Base-by-base conservation (phyloP, 2,329 filamentous ascomycete species). In the Venturia aucupariae region DNA sequence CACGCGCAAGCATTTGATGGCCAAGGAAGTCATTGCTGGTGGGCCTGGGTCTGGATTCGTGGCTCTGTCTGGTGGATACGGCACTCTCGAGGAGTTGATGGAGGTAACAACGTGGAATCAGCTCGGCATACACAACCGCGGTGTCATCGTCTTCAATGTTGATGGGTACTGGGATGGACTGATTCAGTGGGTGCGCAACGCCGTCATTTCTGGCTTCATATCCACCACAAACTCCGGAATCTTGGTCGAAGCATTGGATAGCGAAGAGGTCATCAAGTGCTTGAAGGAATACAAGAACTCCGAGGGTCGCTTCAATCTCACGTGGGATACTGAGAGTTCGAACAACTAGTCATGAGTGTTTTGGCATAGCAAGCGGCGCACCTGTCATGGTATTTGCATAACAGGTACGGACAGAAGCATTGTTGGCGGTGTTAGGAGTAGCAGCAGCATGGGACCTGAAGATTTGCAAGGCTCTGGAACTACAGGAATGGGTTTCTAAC, bases 101-200 rank as follows among this genome's bases (percentile, higher is more conserved):
- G 90, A 95, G 79, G 86, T 90, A 2, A 87, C 86, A 32, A 95
- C 90, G 13, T 99, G 94, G 92, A 97, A 97, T 76, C 94, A 97
- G 79, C 78, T 99, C 61, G 93, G 94, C 0, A 97, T 99, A 68
- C 94, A 97, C 77, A 82, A 82, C 70, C 81, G 83, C 61, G 90
- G 89, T 3, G 86, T 97, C 57, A 86, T 93, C 63, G 79, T 97
- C 60, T 85, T 90, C 69, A 97, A 97, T 75, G 82, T 97, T 32
- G 86, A 92, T 64, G 91, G 92, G 0, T 97, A 96, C 77, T 99
- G 92, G 84, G 89, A 95, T 75, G 92, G 92, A 0, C 79, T 99
- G 67, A 75, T 97, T 65, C 77, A 83, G 61, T 97, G 92, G 93
- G 85, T 97, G 66, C 81, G 83, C 72, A 89, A 85, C 68, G 87